phyloP scores from a whole-genome alignment of 495 filamentous ascomycete species.

The Choiromyces venosus region DNA sequence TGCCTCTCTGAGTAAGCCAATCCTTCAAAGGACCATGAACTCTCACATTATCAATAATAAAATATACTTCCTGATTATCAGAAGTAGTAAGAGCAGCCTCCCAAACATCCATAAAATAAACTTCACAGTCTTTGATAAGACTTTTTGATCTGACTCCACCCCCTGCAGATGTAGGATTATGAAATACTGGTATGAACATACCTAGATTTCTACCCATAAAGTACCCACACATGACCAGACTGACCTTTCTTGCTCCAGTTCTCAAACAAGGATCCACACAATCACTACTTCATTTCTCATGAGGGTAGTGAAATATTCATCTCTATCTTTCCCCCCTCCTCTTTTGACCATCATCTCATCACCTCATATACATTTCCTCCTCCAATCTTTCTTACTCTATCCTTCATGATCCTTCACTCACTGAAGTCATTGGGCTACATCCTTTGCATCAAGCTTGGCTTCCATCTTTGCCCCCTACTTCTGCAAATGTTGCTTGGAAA shows the following conservation, averaged over 20 bases:
- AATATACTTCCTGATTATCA: too few relatives aligned
- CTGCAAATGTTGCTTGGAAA: background rate
- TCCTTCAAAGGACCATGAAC: too few relatives aligned
- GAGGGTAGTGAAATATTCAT: constrained; percentile 7
- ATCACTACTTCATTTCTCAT: constrained; percentile 9
- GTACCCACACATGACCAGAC: constrained; percentile 6
- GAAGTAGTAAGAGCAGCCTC: too few relatives aligned
- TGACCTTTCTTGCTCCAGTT: constrained; percentile 2
- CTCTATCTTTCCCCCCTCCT: background rate
- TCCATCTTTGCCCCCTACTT: constrained; percentile 6
- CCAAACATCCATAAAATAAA: too few relatives aligned
- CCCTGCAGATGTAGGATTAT: too few relatives aligned
- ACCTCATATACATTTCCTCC: background rate
- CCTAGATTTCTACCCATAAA: too few relatives aligned
- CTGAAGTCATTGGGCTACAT: background rate
- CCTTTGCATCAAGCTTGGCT: background rate
- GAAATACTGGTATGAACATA: too few relatives aligned
- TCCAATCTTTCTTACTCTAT: constrained; percentile 5
- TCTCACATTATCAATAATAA: too few relatives aligned
- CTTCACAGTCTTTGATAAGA: too few relatives aligned
- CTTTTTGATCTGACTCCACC: too few relatives aligned
- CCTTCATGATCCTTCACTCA: background rate
- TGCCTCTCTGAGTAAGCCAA: too few relatives aligned
- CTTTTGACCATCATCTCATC: constrained; percentile 12
- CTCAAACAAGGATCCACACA: too few relatives aligned